Base-by-base conservation (phyloP, 164 flowering plant species). In the Saururus chinensis region DNA sequence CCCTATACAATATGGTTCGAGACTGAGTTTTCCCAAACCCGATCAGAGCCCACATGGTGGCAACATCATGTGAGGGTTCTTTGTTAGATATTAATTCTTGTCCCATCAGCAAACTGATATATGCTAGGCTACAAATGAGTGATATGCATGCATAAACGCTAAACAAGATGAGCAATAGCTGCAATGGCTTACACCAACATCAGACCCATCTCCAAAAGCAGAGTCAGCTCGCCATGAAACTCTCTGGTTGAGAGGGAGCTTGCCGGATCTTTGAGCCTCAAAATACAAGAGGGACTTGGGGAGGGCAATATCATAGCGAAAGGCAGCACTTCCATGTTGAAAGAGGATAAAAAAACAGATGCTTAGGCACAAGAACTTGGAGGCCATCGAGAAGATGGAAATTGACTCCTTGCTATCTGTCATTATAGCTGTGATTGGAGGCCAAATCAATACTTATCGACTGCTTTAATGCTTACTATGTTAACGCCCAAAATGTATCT, bases 201-300 rank as follows among this genome's bases (percentile, higher is more conserved):
- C 71, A 0, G 19, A 9, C 9, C 85, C 85, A 25, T 81, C 85
- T 0, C 21, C 2, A 0, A 79, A 77, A 6, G 57, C 85, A 1
- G 85, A 81, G 66, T 81, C 70, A 1, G 71, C 78, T 14, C 85
- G 69, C 85, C 85, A 81, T 51, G 57, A 24, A 1, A 75, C 80
- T 53, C 82, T 66, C 19, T 81, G 85, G 53, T 67, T 48, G 0
- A 68, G 25, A 5, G 82, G 85, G 41, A 79, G 40, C 49, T 63
- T 74, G 0, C 85, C 83, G 10, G 85, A 77, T 1, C 85, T 67
- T 55, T 81, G 85, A 56, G 72, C 81, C 53, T 81, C 82, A 59
- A 30, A 79, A 62, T 53, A 79, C 59, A 79, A 13, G 30, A 81
- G 21, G n/a, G 80, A 73, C 37, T 77, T 77, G 0, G 68, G 58